Conservation (phyloP, 495 filamentous ascomycete genomes). For the Bacidia gigantensis region DNA sequence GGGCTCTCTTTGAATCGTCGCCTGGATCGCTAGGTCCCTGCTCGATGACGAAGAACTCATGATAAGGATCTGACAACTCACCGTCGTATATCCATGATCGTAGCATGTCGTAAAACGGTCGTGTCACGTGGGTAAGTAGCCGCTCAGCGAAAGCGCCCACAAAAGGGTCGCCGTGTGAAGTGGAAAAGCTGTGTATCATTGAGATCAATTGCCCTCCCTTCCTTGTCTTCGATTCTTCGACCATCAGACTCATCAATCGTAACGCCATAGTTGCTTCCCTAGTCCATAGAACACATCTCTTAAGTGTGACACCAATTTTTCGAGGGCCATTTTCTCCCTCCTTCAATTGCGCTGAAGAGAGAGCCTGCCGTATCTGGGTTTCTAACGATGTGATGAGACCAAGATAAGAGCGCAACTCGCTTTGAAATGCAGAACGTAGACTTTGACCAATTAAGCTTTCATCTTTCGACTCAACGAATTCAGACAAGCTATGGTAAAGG, state of each 20-base stretch:
- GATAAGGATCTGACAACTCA: slow-evolving; percentile 87
- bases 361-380: slow-evolving; percentile 75
- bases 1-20: slow-evolving; percentile 46
- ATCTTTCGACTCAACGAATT: slow-evolving; percentile 62
- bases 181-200: slow-evolving; percentile 82
- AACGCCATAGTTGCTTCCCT: slow-evolving; percentile 94
- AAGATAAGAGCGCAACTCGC: slow-evolving; percentile 79
- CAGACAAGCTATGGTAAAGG: slow-evolving; percentile 63
- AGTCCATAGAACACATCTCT: slow-evolving; percentile 94
- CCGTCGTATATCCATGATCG: slow-evolving; percentile 97
- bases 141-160: slow-evolving; percentile 90
- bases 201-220: slow-evolving; percentile 91
- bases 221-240: slow-evolving; percentile 74
- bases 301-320: slow-evolving; percentile 88
- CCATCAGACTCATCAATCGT: slow-evolving; percentile 85
- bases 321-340: slow-evolving; percentile 53
- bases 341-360: slow-evolving; percentile 50
- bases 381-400: slow-evolving; percentile 88
- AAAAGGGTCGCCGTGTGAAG: slow-evolving; percentile 89
- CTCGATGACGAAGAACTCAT: slow-evolving; percentile 90
- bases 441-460: slow-evolving; percentile 79
- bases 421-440: slow-evolving; percentile 73
- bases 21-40: slow-evolving; percentile 32
- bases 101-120: slow-evolving; percentile 93
- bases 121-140: slow-evolving; percentile 77